Evolutionary conservation across 129 eudicot genomes (phyloP), one percentile per base, ranked within the genome.

Genomic region (Chrysanthemum lavandulifolium): DNA sequence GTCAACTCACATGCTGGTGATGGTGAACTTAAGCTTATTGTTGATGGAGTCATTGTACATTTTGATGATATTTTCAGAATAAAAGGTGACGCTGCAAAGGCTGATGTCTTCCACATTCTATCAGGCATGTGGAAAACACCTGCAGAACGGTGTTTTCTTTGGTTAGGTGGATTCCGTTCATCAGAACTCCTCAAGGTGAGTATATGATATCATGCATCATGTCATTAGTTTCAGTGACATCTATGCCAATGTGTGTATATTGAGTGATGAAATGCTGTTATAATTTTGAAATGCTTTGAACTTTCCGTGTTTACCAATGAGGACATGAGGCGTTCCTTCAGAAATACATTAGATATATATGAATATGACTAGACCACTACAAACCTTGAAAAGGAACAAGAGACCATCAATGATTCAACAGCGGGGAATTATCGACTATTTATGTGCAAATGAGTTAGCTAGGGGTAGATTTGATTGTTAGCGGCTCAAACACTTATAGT

Each of bases 91-190:
- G 95, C 88, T 33, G 88, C 90, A 48, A 88, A 88, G 55, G 85
- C 85, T 15, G 90, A 88, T 64, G 94, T 88, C 65, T 88, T 88
- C 73, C 95, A 88, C 74, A 81, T 88, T 70, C 76, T 88, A 78
- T 88, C 95, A 9, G 95, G 90, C 77, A 88, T 88, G 95, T 88
- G 95, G 95, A 88, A 88, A 79, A 88, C 95, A 21, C 95, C 95
- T 78, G 95, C 95, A 23, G 95, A 88, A 78, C 76, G 95, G 61
- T 88, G 95, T 45, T 88, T 88, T 76, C 79, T 88, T 40, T 88
- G 95, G 95, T 80, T 88, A 75, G 95, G 95, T 73, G 95, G 90
- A 62, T 88, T 88, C 54, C 90, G 95, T 71, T 85, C 90, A 15
- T 88, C 95, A 58, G 90, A 85, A 79, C 77, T 88, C 59, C 88